Percentiles rank a stretch among this genome's conserved stretches.
These are phyloP conservation scores for Agastache rugosa DNA, from an alignment of 257 asterid species.

Conservation along the genomic window DNA sequence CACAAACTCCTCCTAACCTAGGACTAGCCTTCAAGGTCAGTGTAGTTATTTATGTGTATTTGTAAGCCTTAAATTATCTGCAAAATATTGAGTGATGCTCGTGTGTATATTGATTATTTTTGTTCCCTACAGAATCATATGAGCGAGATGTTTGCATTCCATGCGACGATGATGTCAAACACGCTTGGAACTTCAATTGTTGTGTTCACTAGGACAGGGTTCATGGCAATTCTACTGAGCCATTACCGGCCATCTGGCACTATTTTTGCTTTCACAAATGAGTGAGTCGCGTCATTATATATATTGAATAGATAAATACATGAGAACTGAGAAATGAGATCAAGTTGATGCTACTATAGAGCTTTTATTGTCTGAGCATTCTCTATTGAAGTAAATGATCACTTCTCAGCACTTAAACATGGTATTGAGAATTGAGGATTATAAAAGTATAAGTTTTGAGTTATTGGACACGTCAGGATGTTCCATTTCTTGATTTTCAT, in stretches of 20 bases:
- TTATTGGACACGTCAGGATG: neutral
- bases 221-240: slow-evolving; percentile 93
- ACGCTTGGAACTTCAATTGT: slow-evolving; percentile 92
- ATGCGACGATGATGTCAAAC: slow-evolving; percentile 97
- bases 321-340: slow-evolving; percentile 9
- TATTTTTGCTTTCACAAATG: slow-evolving; percentile 93
- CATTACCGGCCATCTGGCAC: slow-evolving; percentile 97
- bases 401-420: neutral
- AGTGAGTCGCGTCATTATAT: slow-evolving; percentile 57
- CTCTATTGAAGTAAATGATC: slow-evolving; percentile 6
- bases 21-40: slow-evolving; percentile 92
- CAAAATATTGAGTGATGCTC: slow-evolving; percentile 14
- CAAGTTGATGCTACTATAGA: neutral
- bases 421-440: too few species aligned
- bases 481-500: slow-evolving; percentile 23
- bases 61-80: neutral
- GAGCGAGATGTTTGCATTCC: slow-evolving; percentile 99
- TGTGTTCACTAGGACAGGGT: slow-evolving; percentile 93
- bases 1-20: slow-evolving; percentile 75
- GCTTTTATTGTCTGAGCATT: neutral
- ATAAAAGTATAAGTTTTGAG: neutral
- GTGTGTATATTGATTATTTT: slow-evolving; percentile 9
- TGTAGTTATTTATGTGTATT: slow-evolving; percentile 13
- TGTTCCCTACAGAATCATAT: slow-evolving; percentile 79
- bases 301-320: neutral